Evolutionary conservation across 2,329 filamentous ascomycete genomes (phyloP).

Genomic region (Diaporthe sp.): DNA sequence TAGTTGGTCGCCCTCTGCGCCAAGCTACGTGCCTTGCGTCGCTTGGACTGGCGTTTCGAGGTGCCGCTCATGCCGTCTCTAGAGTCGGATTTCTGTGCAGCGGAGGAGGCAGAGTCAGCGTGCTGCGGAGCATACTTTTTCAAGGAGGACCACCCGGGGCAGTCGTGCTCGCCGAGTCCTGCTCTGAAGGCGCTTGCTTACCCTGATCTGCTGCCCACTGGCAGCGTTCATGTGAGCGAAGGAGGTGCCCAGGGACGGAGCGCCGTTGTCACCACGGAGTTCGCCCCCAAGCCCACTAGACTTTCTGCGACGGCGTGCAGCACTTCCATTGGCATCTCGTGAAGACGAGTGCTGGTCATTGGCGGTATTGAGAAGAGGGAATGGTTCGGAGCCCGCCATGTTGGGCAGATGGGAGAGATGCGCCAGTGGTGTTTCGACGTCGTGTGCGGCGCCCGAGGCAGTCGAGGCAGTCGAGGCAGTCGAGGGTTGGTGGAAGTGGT

Average conservation of each 20-base stretch:
- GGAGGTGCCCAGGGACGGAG: conserved; percentile 67
- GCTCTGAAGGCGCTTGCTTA: conserved; percentile 9
- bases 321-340: conserved; percentile 50
- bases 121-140: background rate
- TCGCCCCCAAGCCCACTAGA: conserved; percentile 68
- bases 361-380: conserved; percentile 67
- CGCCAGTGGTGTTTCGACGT: conserved; percentile 9
- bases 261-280: conserved; percentile 69
- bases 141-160: background rate
- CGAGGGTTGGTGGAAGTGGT: background rate
- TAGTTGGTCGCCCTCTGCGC: conserved; percentile 67
- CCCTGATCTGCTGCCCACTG: conserved; percentile 37
- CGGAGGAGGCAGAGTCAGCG: conserved; percentile 41
- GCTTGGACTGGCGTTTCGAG: conserved; percentile 64
- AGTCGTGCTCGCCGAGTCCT: background rate
- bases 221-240: conserved; percentile 59
- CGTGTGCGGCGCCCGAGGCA: background rate
- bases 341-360: conserved; percentile 61
- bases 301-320: conserved; percentile 66
- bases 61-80: conserved; percentile 45
- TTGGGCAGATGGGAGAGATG: conserved; percentile 39
- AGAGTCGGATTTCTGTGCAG: conserved; percentile 43
- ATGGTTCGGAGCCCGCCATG: conserved; percentile 67
- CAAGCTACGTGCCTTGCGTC: conserved; percentile 68
- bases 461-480: background rate